Base-by-base conservation (phyloP, 2,329 filamentous ascomycete species). In the Cytospora piceae region DNA sequence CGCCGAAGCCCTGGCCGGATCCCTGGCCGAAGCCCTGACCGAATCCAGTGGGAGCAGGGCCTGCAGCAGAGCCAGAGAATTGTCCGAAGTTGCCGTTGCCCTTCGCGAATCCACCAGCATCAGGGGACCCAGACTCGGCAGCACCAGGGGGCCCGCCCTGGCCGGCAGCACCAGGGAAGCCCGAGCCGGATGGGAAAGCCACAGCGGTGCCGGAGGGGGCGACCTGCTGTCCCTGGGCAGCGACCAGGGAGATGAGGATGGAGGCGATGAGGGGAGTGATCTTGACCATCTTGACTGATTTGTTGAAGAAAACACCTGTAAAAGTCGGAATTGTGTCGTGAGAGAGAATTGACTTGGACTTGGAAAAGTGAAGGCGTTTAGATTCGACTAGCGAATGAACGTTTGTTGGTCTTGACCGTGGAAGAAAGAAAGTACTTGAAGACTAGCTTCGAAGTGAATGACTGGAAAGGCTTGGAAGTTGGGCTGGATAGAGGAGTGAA, bases 241-340 rank as follows among this genome's bases (percentile, higher is more conserved):
- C 66, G 54, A 60, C 66, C 62, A 67, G 39, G 29, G 62, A 52
- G 22, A 67, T 20, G 55, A 67, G 62, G 34, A 67, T 42, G 32
- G 66, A 63, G 22, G 63, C 66, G 22, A 67, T n/a, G 55, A 67
- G 62, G 58, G 66, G 62, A 34, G 46, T 65, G 63, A 67, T 65
- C 66, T 67, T 67, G 66, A 67, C 66, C 66, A 67, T 67, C 15
- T 65, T 67, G 66, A 65, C 55, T 59, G 65, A 49, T 60, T 65
- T 67, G n/a, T 54, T 24, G 51, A 32, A 51, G 2, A 22, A 46
- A 29, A 32, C 2, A 15, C 9, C 12, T 22, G 49, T 12, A 57
- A 22, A 20, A n/a, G 29, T 49, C 31, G 17, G 49, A 59, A 34
- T 12, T 55, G 55, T 52, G 29, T 34, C 22, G 37, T 31, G 14